These are phyloP conservation scores for Colletotrichum lindemuthianum DNA, from an alignment of 2,329 filamentous ascomycete genomes.

Conservation along the genomic window DNA sequence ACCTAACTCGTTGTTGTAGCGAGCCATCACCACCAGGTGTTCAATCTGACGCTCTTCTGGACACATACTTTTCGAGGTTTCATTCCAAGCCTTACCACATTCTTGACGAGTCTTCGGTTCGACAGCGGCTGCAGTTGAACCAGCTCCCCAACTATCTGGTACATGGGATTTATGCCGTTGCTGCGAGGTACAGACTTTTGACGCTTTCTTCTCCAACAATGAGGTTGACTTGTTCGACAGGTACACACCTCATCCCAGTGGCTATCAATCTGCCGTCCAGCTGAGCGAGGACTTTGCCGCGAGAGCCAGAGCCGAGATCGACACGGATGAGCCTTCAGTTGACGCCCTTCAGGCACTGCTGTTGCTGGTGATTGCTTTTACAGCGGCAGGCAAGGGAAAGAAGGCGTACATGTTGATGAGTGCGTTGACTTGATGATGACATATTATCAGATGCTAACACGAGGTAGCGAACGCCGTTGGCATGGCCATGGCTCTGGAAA, in stretches of 20 bases:
- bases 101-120: constrained; percentile 78
- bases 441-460: constrained; percentile 22
- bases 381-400: constrained; percentile 81
- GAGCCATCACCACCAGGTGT: constrained; percentile 57
- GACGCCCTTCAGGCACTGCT: constrained; percentile 81
- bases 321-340: constrained; percentile 83
- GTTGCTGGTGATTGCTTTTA: constrained; percentile 79
- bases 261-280: constrained; percentile 73
- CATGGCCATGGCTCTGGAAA: constrained; percentile 84
- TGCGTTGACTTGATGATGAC: constrained; percentile 50
- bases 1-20: constrained; percentile 43
- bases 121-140: constrained; percentile 76
- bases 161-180: constrained; percentile 69
- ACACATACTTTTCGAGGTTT: constrained; percentile 82
- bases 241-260: constrained; percentile 74
- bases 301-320: constrained; percentile 75
- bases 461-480: constrained; percentile 75
- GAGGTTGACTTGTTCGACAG: constrained; percentile 53
- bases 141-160: constrained; percentile 68
- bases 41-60: constrained; percentile 72
- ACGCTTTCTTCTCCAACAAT: neutral
- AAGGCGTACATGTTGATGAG: constrained; percentile 88
- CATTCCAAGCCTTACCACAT: constrained; percentile 87
- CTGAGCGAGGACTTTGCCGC: constrained; percentile 78
- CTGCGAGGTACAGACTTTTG: constrained; percentile 62